Evolutionary conservation across 257 asterid species (phyloP).

Genomic region (Sherardia arvensis): DNA sequence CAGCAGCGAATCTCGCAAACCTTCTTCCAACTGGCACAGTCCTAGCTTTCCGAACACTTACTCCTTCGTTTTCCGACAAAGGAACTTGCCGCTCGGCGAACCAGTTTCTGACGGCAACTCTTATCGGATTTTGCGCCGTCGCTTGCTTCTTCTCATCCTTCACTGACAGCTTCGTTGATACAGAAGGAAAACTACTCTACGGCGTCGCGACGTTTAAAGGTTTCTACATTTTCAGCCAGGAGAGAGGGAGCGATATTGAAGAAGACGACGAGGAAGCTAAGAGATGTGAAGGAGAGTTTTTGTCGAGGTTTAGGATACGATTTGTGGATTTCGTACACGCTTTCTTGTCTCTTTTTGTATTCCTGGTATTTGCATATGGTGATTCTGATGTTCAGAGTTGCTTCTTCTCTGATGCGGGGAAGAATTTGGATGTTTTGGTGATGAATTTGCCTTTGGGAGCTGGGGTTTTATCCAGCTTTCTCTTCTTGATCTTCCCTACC

Average conservation of each 20-base stretch:
- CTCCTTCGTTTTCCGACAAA: constrained; percentile 47
- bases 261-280: neutral
- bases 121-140: constrained; percentile 28
- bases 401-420: constrained; percentile 29
- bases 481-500: constrained; percentile 50
- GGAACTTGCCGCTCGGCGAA: constrained; percentile 39
- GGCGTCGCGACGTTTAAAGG: constrained; percentile 53
- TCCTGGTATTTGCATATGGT: constrained; percentile 42
- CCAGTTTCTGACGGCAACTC: constrained; percentile 25
- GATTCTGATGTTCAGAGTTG: constrained; percentile 46
- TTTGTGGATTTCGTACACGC: constrained; percentile 46
- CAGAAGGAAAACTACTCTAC: constrained; percentile 30
- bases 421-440: constrained; percentile 31
- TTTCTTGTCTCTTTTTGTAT: constrained; percentile 33
- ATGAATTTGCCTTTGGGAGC: constrained; percentile 50
- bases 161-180: constrained; percentile 40
- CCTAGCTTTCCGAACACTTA: constrained; percentile 43
- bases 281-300: neutral
- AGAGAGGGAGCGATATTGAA: neutral
- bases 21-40: constrained; percentile 71
- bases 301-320: constrained; percentile 23
- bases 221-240: constrained; percentile 29
- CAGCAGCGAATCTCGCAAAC: constrained; percentile 53
- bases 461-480: constrained; percentile 43
- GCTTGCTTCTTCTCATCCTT: constrained; percentile 45